Evolutionary conservation across 306 rosid genomes (phyloP).

Genomic region (Carpinus fangiana): DNA sequence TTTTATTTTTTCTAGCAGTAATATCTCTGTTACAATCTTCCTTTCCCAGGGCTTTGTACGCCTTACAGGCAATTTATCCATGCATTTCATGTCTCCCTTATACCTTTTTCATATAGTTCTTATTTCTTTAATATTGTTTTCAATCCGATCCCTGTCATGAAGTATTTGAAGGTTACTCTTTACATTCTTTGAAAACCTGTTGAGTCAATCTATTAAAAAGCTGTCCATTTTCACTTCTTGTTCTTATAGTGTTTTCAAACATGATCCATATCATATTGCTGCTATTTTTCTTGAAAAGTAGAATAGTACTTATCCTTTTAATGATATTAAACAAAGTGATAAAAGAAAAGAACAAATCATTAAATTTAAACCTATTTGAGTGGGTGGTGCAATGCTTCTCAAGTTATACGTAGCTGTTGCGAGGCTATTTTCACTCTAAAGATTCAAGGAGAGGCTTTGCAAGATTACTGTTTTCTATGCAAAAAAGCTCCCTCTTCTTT

Average conservation of each 20-base stretch:
- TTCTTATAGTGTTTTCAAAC: conserved; percentile 15
- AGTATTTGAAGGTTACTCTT: neutral
- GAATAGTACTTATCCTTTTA: neutral
- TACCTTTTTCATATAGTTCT: too few relatives aligned
- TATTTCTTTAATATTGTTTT: too few relatives aligned
- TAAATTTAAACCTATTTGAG: neutral
- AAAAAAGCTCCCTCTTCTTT: neutral
- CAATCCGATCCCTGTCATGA: too few relatives aligned
- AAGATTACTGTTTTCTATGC: neutral
- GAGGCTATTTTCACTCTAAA: neutral
- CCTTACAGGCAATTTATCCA: too few relatives aligned
- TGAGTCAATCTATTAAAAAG: neutral
- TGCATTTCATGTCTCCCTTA: too few relatives aligned
- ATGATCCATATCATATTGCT: conserved; percentile 5
- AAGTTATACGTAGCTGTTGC: neutral
- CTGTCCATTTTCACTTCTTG: neutral
- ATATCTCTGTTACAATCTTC: too few relatives aligned
- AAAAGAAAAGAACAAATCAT: neutral
- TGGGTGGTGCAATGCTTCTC: neutral
- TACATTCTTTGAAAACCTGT: neutral
- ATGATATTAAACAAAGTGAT: neutral
- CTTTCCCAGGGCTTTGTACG: too few relatives aligned
- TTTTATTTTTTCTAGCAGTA: too few relatives aligned
- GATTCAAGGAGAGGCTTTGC: neutral
- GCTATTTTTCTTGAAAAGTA: neutral